A percentile compares a stretch with the other conserved stretches of the same genome.
phyloP scores from a whole-genome alignment of 176 grass and related monocot species.

The Eragrostis nindensis region DNA sequence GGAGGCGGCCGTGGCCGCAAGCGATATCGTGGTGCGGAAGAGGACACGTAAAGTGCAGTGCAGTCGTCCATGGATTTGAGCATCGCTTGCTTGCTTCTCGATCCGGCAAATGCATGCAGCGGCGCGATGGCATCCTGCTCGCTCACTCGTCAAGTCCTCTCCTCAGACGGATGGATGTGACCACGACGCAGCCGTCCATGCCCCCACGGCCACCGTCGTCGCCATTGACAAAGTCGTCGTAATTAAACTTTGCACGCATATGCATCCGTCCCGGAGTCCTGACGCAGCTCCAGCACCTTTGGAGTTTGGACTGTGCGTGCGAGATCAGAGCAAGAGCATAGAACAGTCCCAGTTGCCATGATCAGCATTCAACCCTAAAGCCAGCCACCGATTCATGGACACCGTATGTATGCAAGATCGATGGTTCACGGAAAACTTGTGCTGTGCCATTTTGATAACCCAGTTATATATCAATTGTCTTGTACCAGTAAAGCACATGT shows the following conservation, averaged over 20 bases:
- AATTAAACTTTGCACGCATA: not conserved
- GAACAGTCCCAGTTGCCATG: too few relatives aligned
- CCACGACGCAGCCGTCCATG: conserved; percentile 10
- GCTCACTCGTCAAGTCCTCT: too few relatives aligned
- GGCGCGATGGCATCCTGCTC: not conserved
- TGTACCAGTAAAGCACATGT: too few relatives aligned
- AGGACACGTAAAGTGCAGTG: too few relatives aligned
- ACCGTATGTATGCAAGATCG: too few relatives aligned
- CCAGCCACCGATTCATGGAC: too few relatives aligned
- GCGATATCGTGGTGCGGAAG: not conserved
- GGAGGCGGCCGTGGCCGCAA: conserved; percentile 15
- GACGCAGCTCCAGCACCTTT: not conserved
- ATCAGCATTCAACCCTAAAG: too few relatives aligned
- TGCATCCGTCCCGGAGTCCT: not conserved
- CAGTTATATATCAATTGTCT: too few relatives aligned
- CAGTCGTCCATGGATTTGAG: not conserved
- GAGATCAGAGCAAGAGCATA: too few relatives aligned
- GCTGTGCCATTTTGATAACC: too few relatives aligned
- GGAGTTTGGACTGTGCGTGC: too few relatives aligned
- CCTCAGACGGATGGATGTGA: conserved; percentile 2
- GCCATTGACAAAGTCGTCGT: not conserved
- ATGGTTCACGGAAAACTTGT: too few relatives aligned
- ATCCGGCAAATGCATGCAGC: not conserved
- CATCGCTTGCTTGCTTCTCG: not conserved
- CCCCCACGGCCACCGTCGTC: not conserved